Evolutionary conservation across 345 rosid genomes (phyloP), one percentile per base, ranked within the genome.

Genomic region (Odontarrhena argentea): DNA sequence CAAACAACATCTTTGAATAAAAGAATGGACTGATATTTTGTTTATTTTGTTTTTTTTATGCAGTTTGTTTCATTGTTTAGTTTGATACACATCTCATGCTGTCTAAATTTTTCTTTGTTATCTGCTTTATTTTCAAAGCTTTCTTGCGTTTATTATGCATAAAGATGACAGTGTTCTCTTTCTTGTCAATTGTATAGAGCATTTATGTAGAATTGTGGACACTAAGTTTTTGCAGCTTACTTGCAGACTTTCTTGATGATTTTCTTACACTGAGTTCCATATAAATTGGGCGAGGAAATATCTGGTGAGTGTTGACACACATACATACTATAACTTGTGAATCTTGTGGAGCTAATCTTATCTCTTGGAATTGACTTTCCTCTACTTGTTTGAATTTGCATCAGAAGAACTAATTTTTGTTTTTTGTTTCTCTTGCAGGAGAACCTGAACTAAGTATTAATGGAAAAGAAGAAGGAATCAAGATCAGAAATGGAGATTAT

Each of bases 401-500:
- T n/a, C n/a, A n/a, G n/a, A n/a, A n/a, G n/a, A n/a, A n/a, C n/a
- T n/a, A n/a, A n/a, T 46, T 32, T 43, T 62, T 56, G 4, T 12
- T 18, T 2, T 22, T 11, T 59, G 1, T 58, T 38, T 67, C 41
- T 55, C 53, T 63, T 26, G 30, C 82, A 94, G 97, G 99, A 94
- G 78, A 85, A 80, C 80, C 83, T 88, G 67, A 94, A 91, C 60
- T 97, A 91, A 84, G 97, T 91, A 15, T 65, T 91, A 58, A 87
- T 84, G 87, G 99, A 94, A 80, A 94, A 94, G 74, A 94, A 91
- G 82, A 96, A 94, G 85, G 86, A 96, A 43, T 84, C 80, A 18
- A 74, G 51, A 77, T 94, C 99, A 10, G 99, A 97, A 71, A 91
- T 94, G 95, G 97, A 94, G 78, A 91, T 94, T 64, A 91, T 94